phyloP scores from a whole-genome alignment of 2,329 filamentous ascomycete genomes.

The Raffaelea arxii region DNA sequence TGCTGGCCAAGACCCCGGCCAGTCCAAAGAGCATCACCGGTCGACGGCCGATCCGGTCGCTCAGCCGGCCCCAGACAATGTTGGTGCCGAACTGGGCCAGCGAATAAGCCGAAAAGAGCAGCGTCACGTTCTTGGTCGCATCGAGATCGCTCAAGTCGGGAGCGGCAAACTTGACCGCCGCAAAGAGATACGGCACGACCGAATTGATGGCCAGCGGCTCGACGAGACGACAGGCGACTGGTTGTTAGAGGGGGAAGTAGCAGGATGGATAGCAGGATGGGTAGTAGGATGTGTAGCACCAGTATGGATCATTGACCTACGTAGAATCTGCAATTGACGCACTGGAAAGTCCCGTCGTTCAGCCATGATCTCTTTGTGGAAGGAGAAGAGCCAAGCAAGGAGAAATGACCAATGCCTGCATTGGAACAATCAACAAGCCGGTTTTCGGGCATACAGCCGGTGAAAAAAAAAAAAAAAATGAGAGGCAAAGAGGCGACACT shows the following conservation, averaged over 20 bases:
- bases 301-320: not conserved
- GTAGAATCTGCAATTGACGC: not conserved
- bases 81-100: conserved; percentile 8
- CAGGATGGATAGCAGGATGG: not conserved
- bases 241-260: not conserved
- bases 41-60: conserved; percentile 8
- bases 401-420: no score
- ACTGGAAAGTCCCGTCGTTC: not conserved
- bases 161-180: conserved; percentile 3
- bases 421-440: no score
- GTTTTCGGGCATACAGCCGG: no score
- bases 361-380: no score
- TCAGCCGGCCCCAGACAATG: conserved; percentile 7
- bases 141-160: conserved; percentile 4
- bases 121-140: conserved; percentile 5
- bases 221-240: conserved; percentile 9
- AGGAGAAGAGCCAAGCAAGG: no score
- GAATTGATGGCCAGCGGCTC: conserved; percentile 10
- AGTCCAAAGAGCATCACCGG: conserved; percentile 8
- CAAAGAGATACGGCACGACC: conserved; percentile 8
- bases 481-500: no score
- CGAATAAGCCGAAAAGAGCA: conserved; percentile 7
- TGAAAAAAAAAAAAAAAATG: no score
- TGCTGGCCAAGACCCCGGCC: conserved; percentile 3
- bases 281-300: not conserved